Percentiles rank a stretch among this genome's conserved stretches.
Evolutionary conservation across 768 basidiomycete genomes (phyloP).

Genomic region (Kwoniella dejecticola): DNA sequence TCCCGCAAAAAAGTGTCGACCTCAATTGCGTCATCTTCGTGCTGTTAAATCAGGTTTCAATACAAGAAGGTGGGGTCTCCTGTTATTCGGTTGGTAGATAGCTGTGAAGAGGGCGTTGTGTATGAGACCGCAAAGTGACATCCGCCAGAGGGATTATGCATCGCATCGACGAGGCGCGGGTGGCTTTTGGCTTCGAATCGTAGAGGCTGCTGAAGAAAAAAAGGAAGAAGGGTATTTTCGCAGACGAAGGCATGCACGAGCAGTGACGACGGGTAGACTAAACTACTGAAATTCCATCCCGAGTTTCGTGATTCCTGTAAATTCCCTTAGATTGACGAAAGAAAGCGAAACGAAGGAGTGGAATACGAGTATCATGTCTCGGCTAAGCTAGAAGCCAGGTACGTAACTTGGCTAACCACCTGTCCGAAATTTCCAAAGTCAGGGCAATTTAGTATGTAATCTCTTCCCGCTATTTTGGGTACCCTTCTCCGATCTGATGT

Average conservation of each 20-base stretch:
- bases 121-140: too few relatives aligned
- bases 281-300: background rate
- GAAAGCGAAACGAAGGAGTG: too few relatives aligned
- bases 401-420: background rate
- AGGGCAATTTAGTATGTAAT: conserved; percentile 1
- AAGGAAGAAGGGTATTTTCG: too few relatives aligned
- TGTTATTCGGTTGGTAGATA: background rate
- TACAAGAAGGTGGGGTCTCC: background rate
- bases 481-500: background rate
- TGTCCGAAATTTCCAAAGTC: too few relatives aligned
- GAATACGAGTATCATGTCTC: too few relatives aligned
- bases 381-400: background rate
- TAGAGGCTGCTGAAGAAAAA: too few relatives aligned
- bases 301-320: background rate
- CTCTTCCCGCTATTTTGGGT: conserved; percentile 7
- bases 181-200: too few relatives aligned
- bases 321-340: background rate
- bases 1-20: background rate
- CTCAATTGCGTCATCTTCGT: background rate
- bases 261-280: conserved; percentile 6
- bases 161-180: background rate
- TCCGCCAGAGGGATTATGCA: conserved; percentile 2
- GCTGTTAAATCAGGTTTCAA: background rate
- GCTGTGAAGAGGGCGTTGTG: too few relatives aligned
- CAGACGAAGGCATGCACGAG: too few relatives aligned